Evolutionary conservation across 768 basidiomycete genomes (phyloP).

Genomic region (Boletus pseudopeckii): DNA sequence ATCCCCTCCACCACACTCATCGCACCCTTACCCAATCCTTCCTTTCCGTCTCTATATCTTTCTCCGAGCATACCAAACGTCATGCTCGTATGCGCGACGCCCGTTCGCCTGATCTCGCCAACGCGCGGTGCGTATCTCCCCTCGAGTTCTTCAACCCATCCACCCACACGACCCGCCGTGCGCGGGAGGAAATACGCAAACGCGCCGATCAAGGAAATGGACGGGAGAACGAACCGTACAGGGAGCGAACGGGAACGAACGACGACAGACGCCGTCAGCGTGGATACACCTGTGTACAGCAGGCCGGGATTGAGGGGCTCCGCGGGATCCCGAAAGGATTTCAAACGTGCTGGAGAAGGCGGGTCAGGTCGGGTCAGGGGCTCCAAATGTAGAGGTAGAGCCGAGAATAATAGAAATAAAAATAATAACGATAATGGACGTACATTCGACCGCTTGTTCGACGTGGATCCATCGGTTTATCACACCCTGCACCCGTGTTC

Average conservation of each 20-base stretch:
- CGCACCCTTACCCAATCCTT: slow-evolving; percentile 43
- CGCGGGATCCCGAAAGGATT: slow-evolving; percentile 72
- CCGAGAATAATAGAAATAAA: neutral
- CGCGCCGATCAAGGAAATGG: slow-evolving; percentile 65
- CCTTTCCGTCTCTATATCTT: slow-evolving; percentile 44
- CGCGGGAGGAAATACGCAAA: slow-evolving; percentile 84
- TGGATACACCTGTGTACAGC: slow-evolving; percentile 86
- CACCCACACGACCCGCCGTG: slow-evolving; percentile 65
- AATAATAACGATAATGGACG: slow-evolving; percentile 26
- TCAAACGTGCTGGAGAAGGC: slow-evolving; percentile 61
- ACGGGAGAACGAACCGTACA: slow-evolving; percentile 71
- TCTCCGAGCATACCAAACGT: slow-evolving; percentile 56
- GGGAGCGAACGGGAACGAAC: slow-evolving; percentile 73
- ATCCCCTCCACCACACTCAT: slow-evolving; percentile 48
- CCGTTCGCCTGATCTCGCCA: slow-evolving; percentile 64
- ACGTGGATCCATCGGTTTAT: slow-evolving; percentile 82
- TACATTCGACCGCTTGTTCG: slow-evolving; percentile 84
- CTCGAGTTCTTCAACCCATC: slow-evolving; percentile 68
- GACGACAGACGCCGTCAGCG: slow-evolving; percentile 84
- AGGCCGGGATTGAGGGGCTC: slow-evolving; percentile 87
- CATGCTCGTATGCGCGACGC: slow-evolving; percentile 59
- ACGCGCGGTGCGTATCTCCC: slow-evolving; percentile 63
- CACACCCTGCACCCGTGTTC: slow-evolving; percentile 63
- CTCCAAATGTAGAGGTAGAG: neutral
- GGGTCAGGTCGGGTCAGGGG: neutral